Evolutionary conservation across 805 yeast species (phyloP), one percentile per base, ranked within the genome.

Genomic region (Brettanomyces custersianus): DNA sequence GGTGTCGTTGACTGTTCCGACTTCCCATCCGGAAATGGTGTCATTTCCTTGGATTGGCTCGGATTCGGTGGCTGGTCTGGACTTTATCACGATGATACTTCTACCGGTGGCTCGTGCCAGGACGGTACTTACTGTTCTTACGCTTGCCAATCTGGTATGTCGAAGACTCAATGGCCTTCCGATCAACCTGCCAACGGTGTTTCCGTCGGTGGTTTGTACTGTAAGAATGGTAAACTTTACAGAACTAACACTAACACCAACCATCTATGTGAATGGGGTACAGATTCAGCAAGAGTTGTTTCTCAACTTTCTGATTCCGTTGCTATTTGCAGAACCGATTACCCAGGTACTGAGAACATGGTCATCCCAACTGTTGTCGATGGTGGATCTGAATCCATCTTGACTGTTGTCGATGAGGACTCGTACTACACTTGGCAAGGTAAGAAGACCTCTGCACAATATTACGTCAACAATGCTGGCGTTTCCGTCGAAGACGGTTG

Each of bases 321-420:
- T 51, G 90, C 97, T 41, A 65, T 92, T 54, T 92, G 98, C 74
- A 83, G 96, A 71, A 90, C 98, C 43, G 98, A 90, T 62, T 90
- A 90, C 76, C 98, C 98, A 56, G 98, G 98, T 68, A 80, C 96
- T 46, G 98, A 90, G 70, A 87, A 87, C 74, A 92, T 90, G 97
- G 94, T 80, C 48, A 72, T 90, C 43, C 97, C 98, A 60, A 88
- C 97, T 41, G 67, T 74, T 44, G 81, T 88, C 36, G 60, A 58
- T 23, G 82, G 80, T 40, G 95, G 95, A 51, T 51, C 66, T 26
- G 48, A 71, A 26, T 60, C 70, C 53, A 80, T 81, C 39, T 66
- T 87, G 48, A 70, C 95, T 36, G 94, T 81, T 47, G 96, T 88
- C 44, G 72, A 86, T 61, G 74, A 77, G 57, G 80, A 66, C 46